phyloP scores from a whole-genome alignment of 106 monocot genomes.

The Vanilla planifolia region DNA sequence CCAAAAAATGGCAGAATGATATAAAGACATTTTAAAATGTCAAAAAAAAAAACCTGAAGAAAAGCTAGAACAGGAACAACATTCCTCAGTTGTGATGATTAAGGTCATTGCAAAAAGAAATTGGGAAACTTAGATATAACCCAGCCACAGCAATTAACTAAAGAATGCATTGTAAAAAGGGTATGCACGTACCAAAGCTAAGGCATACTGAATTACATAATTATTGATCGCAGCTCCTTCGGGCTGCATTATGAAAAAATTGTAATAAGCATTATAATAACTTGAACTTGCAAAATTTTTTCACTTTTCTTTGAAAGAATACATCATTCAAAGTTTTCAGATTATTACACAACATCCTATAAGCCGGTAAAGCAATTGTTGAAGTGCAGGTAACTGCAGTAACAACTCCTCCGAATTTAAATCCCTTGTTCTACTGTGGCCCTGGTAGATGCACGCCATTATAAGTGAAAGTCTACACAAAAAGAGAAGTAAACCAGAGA shows the following conservation, averaged over 20 bases:
- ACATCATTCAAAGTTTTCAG: background rate
- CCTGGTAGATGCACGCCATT: slow-evolving; percentile 21
- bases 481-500: background rate
- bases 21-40: no score
- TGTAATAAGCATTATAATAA: slow-evolving; percentile 4
- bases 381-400: slow-evolving; percentile 81
- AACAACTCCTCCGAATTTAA: slow-evolving; percentile 57
- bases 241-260: slow-evolving; percentile 39
- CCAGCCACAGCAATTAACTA: background rate
- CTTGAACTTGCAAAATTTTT: background rate
- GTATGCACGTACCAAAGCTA: slow-evolving; percentile 57
- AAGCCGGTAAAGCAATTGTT: slow-evolving; percentile 79
- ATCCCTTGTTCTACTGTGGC: slow-evolving; percentile 63
- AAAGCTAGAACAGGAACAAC: no score
- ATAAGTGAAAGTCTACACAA: background rate
- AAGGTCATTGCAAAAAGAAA: no score
- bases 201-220: slow-evolving; percentile 73
- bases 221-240: slow-evolving; percentile 75
- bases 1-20: no score
- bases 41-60: no score
- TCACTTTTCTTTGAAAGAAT: background rate
- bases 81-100: no score
- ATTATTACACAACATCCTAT: slow-evolving; percentile 62
- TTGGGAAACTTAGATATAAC: no score
- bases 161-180: background rate